phyloP scores from a whole-genome alignment of 1,139 yeast genomes.

The Nakaseomyces bracarensis region DNA sequence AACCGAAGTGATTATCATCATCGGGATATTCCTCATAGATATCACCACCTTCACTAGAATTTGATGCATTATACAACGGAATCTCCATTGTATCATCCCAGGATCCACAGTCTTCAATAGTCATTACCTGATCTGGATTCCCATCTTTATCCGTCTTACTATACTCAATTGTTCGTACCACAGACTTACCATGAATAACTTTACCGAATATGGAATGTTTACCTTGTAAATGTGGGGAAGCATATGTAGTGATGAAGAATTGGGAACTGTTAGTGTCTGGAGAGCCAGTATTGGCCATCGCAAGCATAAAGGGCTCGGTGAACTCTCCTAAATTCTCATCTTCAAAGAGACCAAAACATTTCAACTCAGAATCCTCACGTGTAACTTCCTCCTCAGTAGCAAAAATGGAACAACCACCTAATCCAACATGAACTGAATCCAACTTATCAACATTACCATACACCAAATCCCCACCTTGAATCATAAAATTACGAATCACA shows the following conservation, averaged over 20 bases:
- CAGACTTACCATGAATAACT: slow-evolving; percentile 57
- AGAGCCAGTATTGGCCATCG: slow-evolving; percentile 65
- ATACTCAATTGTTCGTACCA: slow-evolving; percentile 56
- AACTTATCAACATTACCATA: slow-evolving; percentile 30
- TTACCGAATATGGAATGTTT: slow-evolving; percentile 74
- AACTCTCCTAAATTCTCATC: slow-evolving; percentile 52
- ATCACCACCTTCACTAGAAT: slow-evolving; percentile 56
- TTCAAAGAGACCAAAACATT: slow-evolving; percentile 38
- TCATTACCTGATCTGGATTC: slow-evolving; percentile 37
- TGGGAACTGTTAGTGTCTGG: slow-evolving; percentile 60
- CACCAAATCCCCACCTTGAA: slow-evolving; percentile 68
- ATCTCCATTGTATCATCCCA: slow-evolving; percentile 48
- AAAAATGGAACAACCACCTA: slow-evolving; percentile 45
- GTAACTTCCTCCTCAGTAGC: slow-evolving; percentile 25
- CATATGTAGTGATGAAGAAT: slow-evolving; percentile 66
- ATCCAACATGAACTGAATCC: slow-evolving; percentile 40
- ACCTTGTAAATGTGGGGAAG: slow-evolving; percentile 65
- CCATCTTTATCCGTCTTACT: slow-evolving; percentile 43
- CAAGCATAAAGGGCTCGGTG: slow-evolving; percentile 45
- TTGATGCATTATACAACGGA: slow-evolving; percentile 57
- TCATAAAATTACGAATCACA: slow-evolving; percentile 64
- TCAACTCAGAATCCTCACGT: slow-evolving; percentile 11
- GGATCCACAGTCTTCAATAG: slow-evolving; percentile 55
- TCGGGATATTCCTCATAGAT: slow-evolving; percentile 69
- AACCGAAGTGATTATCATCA: slow-evolving; percentile 51